Conservation (phyloP, 768 basidiomycete genomes). For the Pleurotus ostreatus region DNA sequence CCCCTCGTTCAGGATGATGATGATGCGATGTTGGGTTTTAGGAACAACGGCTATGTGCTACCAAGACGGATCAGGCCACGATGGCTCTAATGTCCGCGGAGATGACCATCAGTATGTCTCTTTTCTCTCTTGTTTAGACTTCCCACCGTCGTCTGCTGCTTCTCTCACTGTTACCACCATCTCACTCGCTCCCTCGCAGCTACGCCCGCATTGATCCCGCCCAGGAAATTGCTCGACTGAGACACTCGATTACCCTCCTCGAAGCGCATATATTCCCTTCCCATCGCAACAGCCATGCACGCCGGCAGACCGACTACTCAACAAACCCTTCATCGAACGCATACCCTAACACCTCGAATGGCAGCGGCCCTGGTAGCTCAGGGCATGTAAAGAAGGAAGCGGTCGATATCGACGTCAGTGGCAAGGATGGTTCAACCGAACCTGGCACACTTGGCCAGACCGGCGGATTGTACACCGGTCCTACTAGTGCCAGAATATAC, state of each 20-base stretch:
- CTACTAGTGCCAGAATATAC: constrained; percentile 71
- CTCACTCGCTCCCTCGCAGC: constrained; percentile 19
- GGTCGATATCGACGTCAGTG: constrained; percentile 34
- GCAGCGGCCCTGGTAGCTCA: neutral
- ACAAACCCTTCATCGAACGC: no score
- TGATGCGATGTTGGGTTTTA: constrained; percentile 24
- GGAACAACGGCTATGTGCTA: constrained; percentile 81
- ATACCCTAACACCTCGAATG: no score
- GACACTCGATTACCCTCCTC: constrained; percentile 64
- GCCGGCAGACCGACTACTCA: constrained; percentile 22
- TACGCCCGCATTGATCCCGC: constrained; percentile 56
- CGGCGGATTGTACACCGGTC: constrained; percentile 73
- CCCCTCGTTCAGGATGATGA: constrained; percentile 14
- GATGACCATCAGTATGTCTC: constrained; percentile 57
- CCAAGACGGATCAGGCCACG: constrained; percentile 67
- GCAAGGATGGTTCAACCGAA: neutral
- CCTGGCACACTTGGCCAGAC: constrained; percentile 69
- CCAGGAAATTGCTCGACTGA: constrained; percentile 62
- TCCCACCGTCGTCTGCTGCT: neutral
- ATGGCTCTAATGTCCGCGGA: constrained; percentile 51
- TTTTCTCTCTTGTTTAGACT: constrained; percentile 10
- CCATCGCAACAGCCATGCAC: constrained; percentile 31
- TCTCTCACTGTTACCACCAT: neutral
- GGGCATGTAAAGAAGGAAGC: constrained; percentile 51
- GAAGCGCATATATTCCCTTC: constrained; percentile 55